These are phyloP conservation scores for Aspergillus pseudotamarii DNA, from an alignment of 2,329 filamentous ascomycete genomes.

Conservation along the genomic window DNA sequence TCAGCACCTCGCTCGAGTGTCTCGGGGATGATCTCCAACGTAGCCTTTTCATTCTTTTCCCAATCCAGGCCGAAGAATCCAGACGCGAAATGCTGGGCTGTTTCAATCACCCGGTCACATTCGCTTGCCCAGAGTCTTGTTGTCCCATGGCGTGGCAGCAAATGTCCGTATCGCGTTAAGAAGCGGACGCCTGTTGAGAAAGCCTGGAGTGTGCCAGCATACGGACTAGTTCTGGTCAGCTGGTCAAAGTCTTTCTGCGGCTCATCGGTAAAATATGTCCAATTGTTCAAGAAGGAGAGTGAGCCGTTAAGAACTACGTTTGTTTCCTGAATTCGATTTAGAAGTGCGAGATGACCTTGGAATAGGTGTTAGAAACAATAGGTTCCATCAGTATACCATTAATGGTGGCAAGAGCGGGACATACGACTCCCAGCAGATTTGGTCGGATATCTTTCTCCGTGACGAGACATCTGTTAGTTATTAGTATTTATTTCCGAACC, in stretches of 20 bases:
- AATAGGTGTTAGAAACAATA: not conserved
- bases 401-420: conserved; percentile 27
- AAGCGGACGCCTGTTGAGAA: conserved; percentile 59
- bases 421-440: conserved; percentile 52
- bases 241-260: conserved; percentile 54
- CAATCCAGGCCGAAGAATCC: conserved; percentile 59
- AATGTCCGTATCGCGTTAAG: conserved; percentile 55
- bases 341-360: conserved; percentile 51
- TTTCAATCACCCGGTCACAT: conserved; percentile 58
- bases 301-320: conserved; percentile 50
- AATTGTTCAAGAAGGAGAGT: conserved; percentile 57
- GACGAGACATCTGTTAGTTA: conserved; percentile 54
- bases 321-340: conserved; percentile 49
- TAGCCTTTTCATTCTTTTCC: conserved; percentile 37
- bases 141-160: conserved; percentile 40
- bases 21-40: conserved; percentile 58
- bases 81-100: conserved; percentile 57
- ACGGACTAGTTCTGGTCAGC: conserved; percentile 58
- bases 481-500: conserved; percentile 7
- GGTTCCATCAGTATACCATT: not conserved
- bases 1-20: conserved; percentile 52
- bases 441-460: conserved; percentile 62
- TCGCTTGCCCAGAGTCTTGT: conserved; percentile 59
- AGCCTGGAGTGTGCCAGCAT: conserved; percentile 57
- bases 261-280: conserved; percentile 56